These are phyloP conservation scores for Podospora fimiseda DNA, from an alignment of 495 filamentous ascomycete species.

Conservation along the genomic window DNA sequence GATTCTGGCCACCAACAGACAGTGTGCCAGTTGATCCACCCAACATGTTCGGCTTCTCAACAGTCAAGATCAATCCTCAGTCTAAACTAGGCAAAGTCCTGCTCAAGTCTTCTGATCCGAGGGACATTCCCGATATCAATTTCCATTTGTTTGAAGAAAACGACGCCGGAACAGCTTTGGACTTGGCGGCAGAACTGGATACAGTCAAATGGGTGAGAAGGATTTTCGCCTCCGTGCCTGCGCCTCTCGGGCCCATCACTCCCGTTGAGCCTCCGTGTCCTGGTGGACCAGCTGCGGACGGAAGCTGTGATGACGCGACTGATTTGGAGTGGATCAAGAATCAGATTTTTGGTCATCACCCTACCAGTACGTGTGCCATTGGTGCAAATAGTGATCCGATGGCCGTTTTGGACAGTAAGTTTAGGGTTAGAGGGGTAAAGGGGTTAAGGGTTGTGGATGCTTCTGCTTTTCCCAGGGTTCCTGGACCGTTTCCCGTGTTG, in stretches of 20 bases:
- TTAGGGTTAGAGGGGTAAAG: slow-evolving; percentile 46
- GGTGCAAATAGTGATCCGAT: slow-evolving; percentile 38
- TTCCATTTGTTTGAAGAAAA: slow-evolving; percentile 39
- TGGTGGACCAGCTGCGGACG: slow-evolving; percentile 44
- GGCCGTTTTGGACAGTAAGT: slow-evolving; percentile 49
- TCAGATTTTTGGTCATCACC: slow-evolving; percentile 45
- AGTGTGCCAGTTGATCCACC: slow-evolving; percentile 1
- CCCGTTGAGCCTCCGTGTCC: slow-evolving; percentile 40
- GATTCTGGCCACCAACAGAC: slow-evolving; percentile 25
- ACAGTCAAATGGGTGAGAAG: slow-evolving; percentile 51
- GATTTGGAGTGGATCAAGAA: slow-evolving; percentile 33
- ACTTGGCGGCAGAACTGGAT: slow-evolving; percentile 44
- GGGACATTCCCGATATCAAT: slow-evolving; percentile 35
- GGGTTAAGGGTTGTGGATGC: slow-evolving; percentile 52
- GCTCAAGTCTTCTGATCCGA: slow-evolving; percentile 33
- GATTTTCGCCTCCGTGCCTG: slow-evolving; percentile 6
- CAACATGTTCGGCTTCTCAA: slow-evolving; percentile 11
- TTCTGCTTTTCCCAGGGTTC: slow-evolving; percentile 49
- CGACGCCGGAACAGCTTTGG: slow-evolving; percentile 9
- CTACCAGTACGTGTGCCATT: slow-evolving; percentile 49
- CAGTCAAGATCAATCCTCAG: slow-evolving; percentile 17
- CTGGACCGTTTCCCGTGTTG: slow-evolving; percentile 53
- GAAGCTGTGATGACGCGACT: slow-evolving; percentile 43
- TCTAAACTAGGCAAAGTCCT: slow-evolving; percentile 35
- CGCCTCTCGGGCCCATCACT: slow-evolving; percentile 36